Percentiles rank a stretch among this genome's conserved stretches.
Conservation (phyloP, 805 yeast genomes). For the Priceomyces carsonii region DNA sequence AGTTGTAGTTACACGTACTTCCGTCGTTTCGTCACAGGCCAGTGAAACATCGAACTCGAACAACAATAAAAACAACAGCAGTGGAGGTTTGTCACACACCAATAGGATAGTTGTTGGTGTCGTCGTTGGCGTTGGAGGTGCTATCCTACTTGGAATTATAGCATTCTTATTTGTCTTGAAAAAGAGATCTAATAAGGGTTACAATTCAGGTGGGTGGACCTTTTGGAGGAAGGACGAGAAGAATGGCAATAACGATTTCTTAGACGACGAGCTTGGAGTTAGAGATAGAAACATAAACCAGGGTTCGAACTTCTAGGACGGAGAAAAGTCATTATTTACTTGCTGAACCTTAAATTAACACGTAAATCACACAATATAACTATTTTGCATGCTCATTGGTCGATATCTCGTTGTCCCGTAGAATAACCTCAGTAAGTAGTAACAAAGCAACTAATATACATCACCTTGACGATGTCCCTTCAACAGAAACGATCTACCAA, state of each 20-base stretch:
- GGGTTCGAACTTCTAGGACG: constrained; percentile 45
- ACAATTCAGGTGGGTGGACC: constrained; percentile 42
- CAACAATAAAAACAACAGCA: constrained; percentile 11
- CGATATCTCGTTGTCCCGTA: too few species aligned
- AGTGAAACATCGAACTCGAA: constrained; percentile 5
- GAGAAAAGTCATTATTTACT: too few species aligned
- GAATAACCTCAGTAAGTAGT: too few species aligned
- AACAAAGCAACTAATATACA: too few species aligned
- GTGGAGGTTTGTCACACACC: constrained; percentile 42
- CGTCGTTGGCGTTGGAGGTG: constrained; percentile 48
- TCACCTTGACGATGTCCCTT: too few species aligned
- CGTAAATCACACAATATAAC: too few species aligned
- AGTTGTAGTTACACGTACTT: constrained; percentile 40
- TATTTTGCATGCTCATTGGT: too few species aligned
- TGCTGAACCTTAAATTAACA: too few species aligned
- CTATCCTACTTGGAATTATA: constrained; percentile 36
- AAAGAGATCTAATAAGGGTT: constrained; percentile 30
- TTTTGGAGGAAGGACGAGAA: constrained; percentile 50
- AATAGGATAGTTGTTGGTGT: constrained; percentile 48
- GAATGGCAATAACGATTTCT: constrained; percentile 39
- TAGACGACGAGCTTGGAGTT: constrained; percentile 48
- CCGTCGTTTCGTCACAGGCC: constrained; percentile 30
- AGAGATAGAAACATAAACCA: constrained; percentile 49
- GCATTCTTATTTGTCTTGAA: constrained; percentile 35
- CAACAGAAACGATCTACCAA: too few species aligned